Percentiles rank a stretch among this genome's conserved stretches.
Evolutionary conservation across 1,284 basidiomycete species (phyloP).

Genomic region (Pyrrhoderma lamaoense): DNA sequence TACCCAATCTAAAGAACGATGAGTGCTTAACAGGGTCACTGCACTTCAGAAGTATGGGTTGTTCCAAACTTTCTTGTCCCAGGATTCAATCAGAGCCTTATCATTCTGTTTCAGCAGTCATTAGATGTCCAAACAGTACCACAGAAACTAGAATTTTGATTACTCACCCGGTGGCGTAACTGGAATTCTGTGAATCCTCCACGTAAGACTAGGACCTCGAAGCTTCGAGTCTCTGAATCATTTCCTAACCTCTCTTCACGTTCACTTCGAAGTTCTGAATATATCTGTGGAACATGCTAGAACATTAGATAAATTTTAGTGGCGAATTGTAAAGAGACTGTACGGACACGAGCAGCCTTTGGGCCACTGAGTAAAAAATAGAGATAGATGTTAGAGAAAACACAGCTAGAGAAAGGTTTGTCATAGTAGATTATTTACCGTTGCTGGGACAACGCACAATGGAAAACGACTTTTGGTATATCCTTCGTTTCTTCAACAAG

Average conservation of each 20-base stretch:
- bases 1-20: not conserved
- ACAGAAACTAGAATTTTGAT: not conserved
- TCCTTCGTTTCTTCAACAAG: constrained; percentile 56
- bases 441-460: constrained; percentile 67
- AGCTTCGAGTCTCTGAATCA: constrained; percentile 27
- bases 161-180: constrained; percentile 50
- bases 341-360: constrained; percentile 58
- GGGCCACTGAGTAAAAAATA: constrained; percentile 49
- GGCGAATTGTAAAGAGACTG: not conserved
- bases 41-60: constrained; percentile 9
- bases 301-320: not conserved
- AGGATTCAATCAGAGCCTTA: constrained; percentile 64
- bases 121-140: not conserved
- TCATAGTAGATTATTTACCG: constrained; percentile 38
- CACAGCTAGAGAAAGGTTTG: constrained; percentile 1
- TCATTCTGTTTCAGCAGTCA: constrained; percentile 41
- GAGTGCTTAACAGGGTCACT: not conserved
- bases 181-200: constrained; percentile 71
- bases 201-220: constrained; percentile 56
- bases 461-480: constrained; percentile 61
- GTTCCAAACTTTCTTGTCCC: constrained; percentile 55
- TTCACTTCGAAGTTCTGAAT: constrained; percentile 47
- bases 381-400: not conserved
- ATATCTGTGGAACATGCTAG: constrained; percentile 40
- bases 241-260: constrained; percentile 33